Evolutionary conservation across 2,329 filamentous ascomycete genomes (phyloP), one percentile per base, ranked within the genome.

Genomic region (Penicillium sp.): DNA sequence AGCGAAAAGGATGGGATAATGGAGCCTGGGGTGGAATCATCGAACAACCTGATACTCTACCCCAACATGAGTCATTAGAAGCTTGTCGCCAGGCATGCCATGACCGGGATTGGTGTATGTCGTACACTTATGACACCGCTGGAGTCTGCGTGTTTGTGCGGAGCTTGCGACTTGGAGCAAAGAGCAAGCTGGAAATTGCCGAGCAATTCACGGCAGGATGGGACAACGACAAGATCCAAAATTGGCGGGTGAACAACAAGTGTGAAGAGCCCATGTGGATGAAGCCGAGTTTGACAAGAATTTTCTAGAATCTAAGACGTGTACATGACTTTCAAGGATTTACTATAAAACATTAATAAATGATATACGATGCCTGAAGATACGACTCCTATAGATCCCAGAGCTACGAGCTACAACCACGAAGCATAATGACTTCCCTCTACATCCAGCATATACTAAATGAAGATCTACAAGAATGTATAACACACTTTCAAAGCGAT

Each of bases 1-100:
- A 62, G 25, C 62, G 64, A n/a, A 34, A 56, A 5, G 63, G 74
- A 48, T 75, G 73, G 73, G 66, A 72, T 54, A 76, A 75, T 50
- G 67, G 63, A 11, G 71, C 70, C n/a, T 74, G 68, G 66, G 67
- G 69, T 25, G 67, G 69, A 19, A 65, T 65, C 36, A 63, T 63
- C 25, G 65, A 72, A 43, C 63, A 68, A 13, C 59, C 64, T 16
- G 62, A 68, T 13, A 65, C 64, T 2, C 54, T 56, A 4, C 60
- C 64, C 4, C 62, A 64, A n/a, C 69, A 75, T 51, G 50, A 41
- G 9, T 74, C 69, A 10, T 53, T 70, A 41, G 62, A 70, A 4
- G 64, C 68, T 16, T 75, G 73, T 45, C 58, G 61, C 9, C 39
- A 46, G 16, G 64, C 65, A 16, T 71, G 68, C 50, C 65, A 70